phyloP scores from a whole-genome alignment of 2,329 filamentous ascomycete genomes.

The Plenodomus tracheiphilus region DNA sequence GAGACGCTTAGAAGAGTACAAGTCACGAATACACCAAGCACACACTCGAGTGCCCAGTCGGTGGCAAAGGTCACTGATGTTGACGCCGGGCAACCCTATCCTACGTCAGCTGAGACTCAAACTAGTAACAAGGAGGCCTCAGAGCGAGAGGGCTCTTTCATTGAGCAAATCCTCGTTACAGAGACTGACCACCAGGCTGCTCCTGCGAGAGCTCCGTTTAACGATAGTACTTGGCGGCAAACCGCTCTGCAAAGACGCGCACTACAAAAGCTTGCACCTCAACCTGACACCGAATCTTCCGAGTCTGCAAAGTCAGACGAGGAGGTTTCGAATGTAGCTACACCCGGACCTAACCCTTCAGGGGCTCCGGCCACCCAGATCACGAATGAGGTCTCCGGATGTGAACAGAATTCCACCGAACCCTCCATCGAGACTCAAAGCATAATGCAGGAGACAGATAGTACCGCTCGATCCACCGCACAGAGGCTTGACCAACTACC shows the following conservation, averaged over 20 bases:
- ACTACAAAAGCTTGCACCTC: not conserved
- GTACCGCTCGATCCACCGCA: conserved; percentile 8
- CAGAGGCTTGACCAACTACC: conserved; percentile 39
- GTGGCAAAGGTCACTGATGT: too few relatives aligned
- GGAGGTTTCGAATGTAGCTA: too few relatives aligned
- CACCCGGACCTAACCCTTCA: too few relatives aligned
- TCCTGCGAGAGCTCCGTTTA: not conserved
- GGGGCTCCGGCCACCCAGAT: not conserved
- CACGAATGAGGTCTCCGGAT: not conserved
- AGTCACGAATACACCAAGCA: not conserved
- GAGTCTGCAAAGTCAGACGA: too few relatives aligned
- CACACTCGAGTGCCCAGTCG: not conserved
- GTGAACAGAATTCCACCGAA: not conserved
- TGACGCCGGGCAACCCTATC: not conserved
- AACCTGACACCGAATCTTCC: not conserved
- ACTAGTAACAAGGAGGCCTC: not conserved
- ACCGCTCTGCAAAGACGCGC: conserved; percentile 23
- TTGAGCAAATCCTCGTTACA: conserved; percentile 27
- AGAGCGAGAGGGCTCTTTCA: conserved; percentile 13
- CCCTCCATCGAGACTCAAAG: not conserved
- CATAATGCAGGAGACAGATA: not conserved
- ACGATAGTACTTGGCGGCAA: conserved; percentile 26
- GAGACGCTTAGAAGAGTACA: not conserved
- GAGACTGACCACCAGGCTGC: conserved; percentile 1
- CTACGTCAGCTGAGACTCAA: not conserved